phyloP scores from a whole-genome alignment of 495 filamentous ascomycete species.

The Penicillium angulare region DNA sequence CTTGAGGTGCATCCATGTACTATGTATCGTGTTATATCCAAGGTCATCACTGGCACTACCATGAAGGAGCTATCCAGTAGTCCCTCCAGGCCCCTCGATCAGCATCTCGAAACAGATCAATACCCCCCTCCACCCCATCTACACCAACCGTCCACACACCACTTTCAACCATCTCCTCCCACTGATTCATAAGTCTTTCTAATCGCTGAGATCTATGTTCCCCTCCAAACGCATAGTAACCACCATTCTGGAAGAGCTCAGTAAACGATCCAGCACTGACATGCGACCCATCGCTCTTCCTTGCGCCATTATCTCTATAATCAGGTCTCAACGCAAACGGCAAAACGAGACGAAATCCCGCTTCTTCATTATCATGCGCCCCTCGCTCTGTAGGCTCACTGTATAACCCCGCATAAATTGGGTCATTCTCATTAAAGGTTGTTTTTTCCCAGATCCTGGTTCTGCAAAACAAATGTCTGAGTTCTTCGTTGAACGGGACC shows the following conservation, averaged over 20 bases:
- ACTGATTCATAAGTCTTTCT: conserved; percentile 30
- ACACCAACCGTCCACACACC: conserved; percentile 41
- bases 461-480: conserved; percentile 1
- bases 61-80: conserved; percentile 32
- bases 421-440: conserved; percentile 13
- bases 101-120: conserved; percentile 42
- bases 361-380: conserved; percentile 10
- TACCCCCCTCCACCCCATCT: conserved; percentile 36
- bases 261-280: conserved; percentile 18
- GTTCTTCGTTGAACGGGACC: conserved; percentile 19
- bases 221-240: conserved; percentile 35
- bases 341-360: conserved; percentile 20
- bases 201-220: conserved; percentile 33
- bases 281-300: conserved; percentile 31
- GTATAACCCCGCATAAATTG: conserved; percentile 19
- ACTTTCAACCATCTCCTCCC: conserved; percentile 35
- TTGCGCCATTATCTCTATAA: conserved; percentile 13
- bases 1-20: too few species aligned
- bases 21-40: too few species aligned
- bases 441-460: not conserved
- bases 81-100: conserved; percentile 24
- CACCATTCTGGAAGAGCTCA: conserved; percentile 38
- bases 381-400: conserved; percentile 12
- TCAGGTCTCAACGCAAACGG: conserved; percentile 16
- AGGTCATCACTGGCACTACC: conserved; percentile 20